Percentiles rank a stretch among this genome's conserved stretches.
These are phyloP conservation scores for Trichomonascaceae sp. DNA, from an alignment of 1,139 yeast species.

Conservation along the genomic window DNA sequence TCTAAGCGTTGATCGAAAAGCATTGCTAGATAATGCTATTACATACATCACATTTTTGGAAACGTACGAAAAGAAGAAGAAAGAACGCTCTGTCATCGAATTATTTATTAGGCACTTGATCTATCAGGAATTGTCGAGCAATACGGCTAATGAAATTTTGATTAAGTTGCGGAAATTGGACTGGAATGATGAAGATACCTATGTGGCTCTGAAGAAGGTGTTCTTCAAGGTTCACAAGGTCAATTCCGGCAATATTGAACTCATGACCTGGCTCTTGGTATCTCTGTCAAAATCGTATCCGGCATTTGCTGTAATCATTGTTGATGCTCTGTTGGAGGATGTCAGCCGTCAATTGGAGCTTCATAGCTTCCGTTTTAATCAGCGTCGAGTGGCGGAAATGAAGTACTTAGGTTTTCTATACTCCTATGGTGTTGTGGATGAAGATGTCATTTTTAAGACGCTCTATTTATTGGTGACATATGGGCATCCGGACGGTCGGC, in stretches of 20 bases:
- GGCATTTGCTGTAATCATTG: constrained; percentile 39
- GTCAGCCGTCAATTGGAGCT: constrained; percentile 61
- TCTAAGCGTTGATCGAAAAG: constrained; percentile 50
- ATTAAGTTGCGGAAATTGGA: constrained; percentile 43
- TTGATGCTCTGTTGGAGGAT: constrained; percentile 64
- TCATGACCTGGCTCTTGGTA: constrained; percentile 46
- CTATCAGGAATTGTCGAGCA: constrained; percentile 42
- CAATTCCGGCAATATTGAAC: constrained; percentile 48
- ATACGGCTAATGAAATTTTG: constrained; percentile 35
- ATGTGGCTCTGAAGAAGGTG: constrained; percentile 41
- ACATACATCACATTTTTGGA: constrained; percentile 57
- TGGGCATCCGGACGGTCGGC: constrained; percentile 64
- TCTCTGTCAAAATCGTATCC: constrained; percentile 36
- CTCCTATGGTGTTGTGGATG: constrained; percentile 44
- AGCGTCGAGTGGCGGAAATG: constrained; percentile 57
- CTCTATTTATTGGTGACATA: constrained; percentile 55
- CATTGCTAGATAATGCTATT: constrained; percentile 56
- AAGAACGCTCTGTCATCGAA: constrained; percentile 28
- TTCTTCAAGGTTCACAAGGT: constrained; percentile 60
- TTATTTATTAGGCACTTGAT: constrained; percentile 31
- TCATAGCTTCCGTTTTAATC: constrained; percentile 54
- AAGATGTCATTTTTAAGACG: constrained; percentile 46
- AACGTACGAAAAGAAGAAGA: constrained; percentile 21
- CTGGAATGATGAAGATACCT: constrained; percentile 42
- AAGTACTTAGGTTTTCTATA: constrained; percentile 56